Evolutionary conservation across 2,329 filamentous ascomycete genomes (phyloP), one percentile per base, ranked within the genome.

Genomic region (Paecilomyces formosus): DNA sequence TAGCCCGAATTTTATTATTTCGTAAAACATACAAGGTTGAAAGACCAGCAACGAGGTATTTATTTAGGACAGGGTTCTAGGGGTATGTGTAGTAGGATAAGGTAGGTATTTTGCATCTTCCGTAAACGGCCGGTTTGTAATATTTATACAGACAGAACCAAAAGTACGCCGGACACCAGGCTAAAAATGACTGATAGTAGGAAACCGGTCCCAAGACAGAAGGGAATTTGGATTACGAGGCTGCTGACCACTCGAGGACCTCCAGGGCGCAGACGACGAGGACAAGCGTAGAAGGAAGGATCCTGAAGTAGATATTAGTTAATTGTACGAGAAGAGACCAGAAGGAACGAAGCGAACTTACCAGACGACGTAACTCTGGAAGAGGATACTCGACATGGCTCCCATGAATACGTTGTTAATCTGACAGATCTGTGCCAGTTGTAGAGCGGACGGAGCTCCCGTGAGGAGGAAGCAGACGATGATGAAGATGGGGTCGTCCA

Each of bases 321-420:
- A 28, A 22, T 56, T 31, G 30, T 12, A 31, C 22, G 28, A 22
- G 22, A 30, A 22, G 22, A 51, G 39, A 56, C 53, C 15, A 31
- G 2, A 52, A 31, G 53, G 30, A 49, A 26, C 35, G 21, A 13
- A 22, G 50, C 54, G 52, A 56, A 80, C 86, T 76, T 79, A 90
- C 90, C 92, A 96, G 63, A 97, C 87, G 60, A 99, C 91, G 71
- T 96, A 96, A 77, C 93, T 97, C 79, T 97, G 93, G 79, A 97
- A 96, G 55, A 97, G 78, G 58, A 99, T 82, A 72, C 86, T 89
- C 62, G 90, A 89, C 92, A 99, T 97, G 54, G 94, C 91, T 18
- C 88, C 86, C 80, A 97, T 93, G 74, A 91, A 99, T 9, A 99
- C 94, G 62, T 88, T 88, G 75, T 99, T 99, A 77, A 97, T 89